Evolutionary conservation across 2,329 filamentous ascomycete genomes (phyloP).

Genomic region (Neonectria coccinea): DNA sequence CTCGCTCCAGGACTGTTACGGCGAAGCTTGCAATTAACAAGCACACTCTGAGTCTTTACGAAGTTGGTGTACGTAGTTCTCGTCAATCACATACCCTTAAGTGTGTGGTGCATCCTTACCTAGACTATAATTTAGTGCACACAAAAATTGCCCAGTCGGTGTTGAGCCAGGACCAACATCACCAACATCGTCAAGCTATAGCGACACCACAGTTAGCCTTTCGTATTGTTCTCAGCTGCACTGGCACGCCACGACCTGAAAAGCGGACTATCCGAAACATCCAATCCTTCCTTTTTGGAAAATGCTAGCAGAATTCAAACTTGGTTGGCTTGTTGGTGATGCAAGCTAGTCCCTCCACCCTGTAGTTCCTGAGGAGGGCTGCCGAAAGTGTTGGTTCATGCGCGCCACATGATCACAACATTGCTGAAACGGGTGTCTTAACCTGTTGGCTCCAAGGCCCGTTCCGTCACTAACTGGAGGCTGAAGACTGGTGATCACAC

Average conservation of each 20-base stretch:
- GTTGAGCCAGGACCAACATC: background rate
- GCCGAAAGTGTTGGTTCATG: background rate
- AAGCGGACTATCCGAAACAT: background rate
- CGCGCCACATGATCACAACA: background rate
- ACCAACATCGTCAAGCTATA: background rate
- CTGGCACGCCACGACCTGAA: background rate
- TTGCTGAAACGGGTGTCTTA: background rate
- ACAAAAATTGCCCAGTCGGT: background rate
- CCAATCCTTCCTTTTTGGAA: background rate
- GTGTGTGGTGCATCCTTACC: background rate
- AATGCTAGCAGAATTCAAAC: background rate
- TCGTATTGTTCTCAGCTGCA: background rate
- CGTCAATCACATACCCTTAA: background rate
- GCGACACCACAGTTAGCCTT: background rate
- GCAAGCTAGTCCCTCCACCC: background rate
- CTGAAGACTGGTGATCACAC: background rate
- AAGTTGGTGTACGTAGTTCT: background rate
- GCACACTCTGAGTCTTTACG: background rate
- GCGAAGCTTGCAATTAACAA: background rate
- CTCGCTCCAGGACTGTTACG: background rate
- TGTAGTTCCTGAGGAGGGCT: background rate
- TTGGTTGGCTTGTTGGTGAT: background rate
- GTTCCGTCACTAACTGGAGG: background rate
- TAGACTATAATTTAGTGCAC: background rate
- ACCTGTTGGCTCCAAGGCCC: background rate